Evolutionary conservation across 2,329 filamentous ascomycete species (phyloP).

Genomic region (Chrysoporthe deuterocubensis): DNA sequence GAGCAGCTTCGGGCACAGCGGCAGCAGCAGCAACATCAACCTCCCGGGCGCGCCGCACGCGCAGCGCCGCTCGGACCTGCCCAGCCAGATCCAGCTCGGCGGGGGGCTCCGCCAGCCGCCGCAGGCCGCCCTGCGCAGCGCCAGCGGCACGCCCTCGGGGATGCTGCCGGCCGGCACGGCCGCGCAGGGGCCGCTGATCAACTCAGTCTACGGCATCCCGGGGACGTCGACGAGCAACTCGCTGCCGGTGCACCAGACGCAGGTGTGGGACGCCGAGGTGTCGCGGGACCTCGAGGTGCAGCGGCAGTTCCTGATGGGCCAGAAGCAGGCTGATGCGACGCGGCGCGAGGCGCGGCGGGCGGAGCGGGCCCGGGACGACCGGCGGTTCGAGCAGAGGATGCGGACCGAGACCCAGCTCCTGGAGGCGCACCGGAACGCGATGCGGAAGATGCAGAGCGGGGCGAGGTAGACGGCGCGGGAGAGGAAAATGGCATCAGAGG

Average conservation of each 20-base stretch:
- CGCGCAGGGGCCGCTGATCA: slow-evolving; percentile 19
- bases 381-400: slow-evolving; percentile 75
- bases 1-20: slow-evolving; percentile 3
- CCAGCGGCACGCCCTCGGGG: slow-evolving; percentile 31
- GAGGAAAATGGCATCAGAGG: neutral
- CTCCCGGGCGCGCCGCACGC: slow-evolving; percentile 61
- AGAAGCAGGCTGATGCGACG: slow-evolving; percentile 66
- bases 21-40: slow-evolving; percentile 19
- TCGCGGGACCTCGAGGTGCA: slow-evolving; percentile 57
- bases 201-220: slow-evolving; percentile 26
- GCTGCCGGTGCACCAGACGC: slow-evolving; percentile 30
- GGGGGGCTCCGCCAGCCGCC: slow-evolving; percentile 65
- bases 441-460: slow-evolving; percentile 74
- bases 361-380: slow-evolving; percentile 62
- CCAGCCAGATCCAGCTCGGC: slow-evolving; percentile 58
- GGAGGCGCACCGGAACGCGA: slow-evolving; percentile 76
- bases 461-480: slow-evolving; percentile 34
- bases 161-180: neutral
- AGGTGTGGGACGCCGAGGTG: slow-evolving; percentile 45
- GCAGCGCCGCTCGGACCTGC: slow-evolving; percentile 49
- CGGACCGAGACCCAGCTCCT: slow-evolving; percentile 70
- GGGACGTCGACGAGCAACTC: slow-evolving; percentile 26
- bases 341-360: slow-evolving; percentile 61
- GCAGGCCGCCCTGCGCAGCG: slow-evolving; percentile 61
- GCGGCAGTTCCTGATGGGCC: slow-evolving; percentile 60